Base-by-base conservation (phyloP, 257 asterid genomes). In the Scutellaria barbata region DNA sequence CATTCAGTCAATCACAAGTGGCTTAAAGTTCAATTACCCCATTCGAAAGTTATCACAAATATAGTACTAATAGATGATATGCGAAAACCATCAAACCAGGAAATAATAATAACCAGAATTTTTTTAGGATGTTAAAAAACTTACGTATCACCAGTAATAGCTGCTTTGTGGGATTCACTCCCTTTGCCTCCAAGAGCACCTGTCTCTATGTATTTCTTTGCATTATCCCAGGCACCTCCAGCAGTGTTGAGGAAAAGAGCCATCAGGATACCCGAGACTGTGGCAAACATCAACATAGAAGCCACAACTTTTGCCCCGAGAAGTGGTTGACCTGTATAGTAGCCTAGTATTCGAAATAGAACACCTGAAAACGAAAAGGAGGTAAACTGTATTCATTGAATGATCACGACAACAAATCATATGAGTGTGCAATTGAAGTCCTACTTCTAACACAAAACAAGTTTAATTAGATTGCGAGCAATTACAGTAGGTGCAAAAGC, bases 221-320 rank as follows among this genome's bases (percentile, higher is more conserved):
- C 99, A 65, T 95, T 95, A 76, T 95, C 99, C 99, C 99, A 95
- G 17, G 99, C 99, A 50, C 99, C 99, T 65, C 99, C 99, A 65
- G 98, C 81, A 52, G 99, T 95, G 77, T 95, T 95, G 47, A 95
- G 92, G 87, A 95, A 95, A 57, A 95, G 99, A 71, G 99, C 99
- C 99, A 95, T 95, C 9, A 95, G 96, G 72, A 95, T 95, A 52
- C 99, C 99, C 13, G 98, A 84, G 60, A 92, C 99, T 0, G 99
- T 95, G 30, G 99, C 98, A 73, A 95, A 95, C 99, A 95, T 95
- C 83, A 95, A 78, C 96, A 95, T 85, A 45, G 98, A 50, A 11
- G 98, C 96, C 77, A 95, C 99, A 25, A 92, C 99, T 87, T 95
- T 95, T 12, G 99, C 99, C 53, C 99, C 99, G 17, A 95, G 96